Conservation (phyloP, 169 alveolate species). For the Plasmodium gonderi region DNA sequence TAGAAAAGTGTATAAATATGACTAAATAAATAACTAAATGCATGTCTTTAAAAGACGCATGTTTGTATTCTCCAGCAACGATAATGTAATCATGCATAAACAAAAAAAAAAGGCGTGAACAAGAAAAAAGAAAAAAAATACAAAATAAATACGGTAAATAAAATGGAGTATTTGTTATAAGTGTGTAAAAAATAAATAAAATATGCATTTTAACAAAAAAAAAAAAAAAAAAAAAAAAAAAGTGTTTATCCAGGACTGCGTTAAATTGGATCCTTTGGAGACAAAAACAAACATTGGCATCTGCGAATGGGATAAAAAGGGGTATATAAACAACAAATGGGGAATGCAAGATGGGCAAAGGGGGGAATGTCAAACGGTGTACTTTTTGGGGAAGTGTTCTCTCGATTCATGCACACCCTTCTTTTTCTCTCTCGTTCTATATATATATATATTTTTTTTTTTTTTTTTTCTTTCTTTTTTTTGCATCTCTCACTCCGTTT, state of each 20-base stretch:
- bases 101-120: not conserved
- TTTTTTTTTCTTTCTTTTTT: not conserved
- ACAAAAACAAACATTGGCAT: constrained; percentile 71
- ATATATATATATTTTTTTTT: no score
- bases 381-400: not conserved
- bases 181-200: not conserved
- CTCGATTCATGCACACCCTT: no score
- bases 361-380: not conserved
- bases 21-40: not conserved
- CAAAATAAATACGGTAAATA: not conserved
- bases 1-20: not conserved
- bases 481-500: not conserved
- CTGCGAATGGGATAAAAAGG: constrained; percentile 6
- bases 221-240: constrained; percentile 7
- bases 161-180: no score
- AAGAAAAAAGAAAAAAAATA: not conserved
- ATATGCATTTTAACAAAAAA: constrained; percentile 12
- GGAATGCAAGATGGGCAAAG: not conserved
- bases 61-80: not conserved
- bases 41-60: not conserved
- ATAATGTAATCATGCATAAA: not conserved
- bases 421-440: not conserved
- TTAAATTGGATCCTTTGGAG: constrained; percentile 42
- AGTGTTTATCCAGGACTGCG: not conserved
- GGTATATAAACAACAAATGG: no score